Evolutionary conservation across 169 alveolate genomes (phyloP), one percentile per base, ranked within the genome.

Genomic region (Cardiosporidium cionae): DNA sequence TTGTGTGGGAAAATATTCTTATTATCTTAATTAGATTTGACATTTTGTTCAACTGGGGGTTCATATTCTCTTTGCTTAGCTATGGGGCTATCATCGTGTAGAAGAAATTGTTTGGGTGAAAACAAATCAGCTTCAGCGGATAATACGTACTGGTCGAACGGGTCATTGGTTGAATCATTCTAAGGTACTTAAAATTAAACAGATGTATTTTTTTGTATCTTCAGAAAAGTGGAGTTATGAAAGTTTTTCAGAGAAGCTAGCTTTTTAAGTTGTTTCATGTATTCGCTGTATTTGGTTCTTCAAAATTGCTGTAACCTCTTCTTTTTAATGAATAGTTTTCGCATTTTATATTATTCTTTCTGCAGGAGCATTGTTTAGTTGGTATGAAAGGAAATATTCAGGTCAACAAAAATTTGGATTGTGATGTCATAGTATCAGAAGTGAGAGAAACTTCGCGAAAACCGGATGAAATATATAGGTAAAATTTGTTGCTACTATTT

Each of bases 141-240:
- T 95, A 74, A 93, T 93, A 22, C 85, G 98, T 78, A 93, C 97
- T 9, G 98, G 98, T 7, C 88, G 97, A 63, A 95, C 98, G 23
- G 98, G 98, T 0, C 98, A 95, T 86, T 95, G 98, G 98, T 58
- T 95, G 29, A 95, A 95, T 89, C 98, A 95, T 81, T 87, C 95
- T 54, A 95, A 95, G 84, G 98, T n/a, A n/a, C n/a, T n/a, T n/a
- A n/a, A n/a, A n/a, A n/a, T n/a, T n/a, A n/a, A n/a, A 23, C 62
- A 44, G 62, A n/a, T 23, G 6, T 95, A 90, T 83, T 90, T 95
- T 37, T 82, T 90, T n/a, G 89, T 90, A 44, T 33, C 32, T 7
- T 36, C 16, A 5, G 22, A 22, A 9, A 5, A 7, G 5, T 2
- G 25, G 31, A 63, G 69, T 22, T 22, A 63, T 35, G 33, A 22